Evolutionary conservation across 1,139 yeast genomes (phyloP), one percentile per base, ranked within the genome.

Genomic region (Candida glucosophila): DNA sequence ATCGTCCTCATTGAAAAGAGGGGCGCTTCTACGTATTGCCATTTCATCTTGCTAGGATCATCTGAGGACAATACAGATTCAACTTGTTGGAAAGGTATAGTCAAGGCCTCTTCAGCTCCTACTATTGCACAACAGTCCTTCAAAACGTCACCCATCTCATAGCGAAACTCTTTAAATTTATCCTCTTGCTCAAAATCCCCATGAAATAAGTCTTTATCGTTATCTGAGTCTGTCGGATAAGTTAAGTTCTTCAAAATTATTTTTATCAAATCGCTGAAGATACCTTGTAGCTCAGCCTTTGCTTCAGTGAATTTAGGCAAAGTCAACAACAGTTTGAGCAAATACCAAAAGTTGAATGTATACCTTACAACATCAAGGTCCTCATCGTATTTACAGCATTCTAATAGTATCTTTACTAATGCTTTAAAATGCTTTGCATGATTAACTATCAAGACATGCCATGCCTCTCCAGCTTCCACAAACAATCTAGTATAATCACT

Each of bases 81-180:
- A 27, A 78, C 60, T 39, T 63, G 66, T 24, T 55, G 57, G 43
- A 74, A 76, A 12, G 88, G 83, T 26, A 74, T 67, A 22, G 56
- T 54, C 18, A 92, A 59, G 0, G 95, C 86, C 22, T 54, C 60
- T 4, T 72, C 57, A 3, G 93, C 68, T 0, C 97, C 97, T 20
- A 83, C 76, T 3, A 90, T 88, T 2, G 83, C 81, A 40, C 96
- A 83, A 54, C 97, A 86, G 49, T 88, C 95, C 47, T 90, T 92
- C 35, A 92, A 60, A 8, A 90, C 95, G 49, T 90, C 97, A 17
- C 97, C 97, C 82, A 90, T 83, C 35, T 86, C 95, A 52, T 90
- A 92, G 43, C 99, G 67, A 53, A 88, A 90, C 29, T 85, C 93
- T 43, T 83, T 77, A 50, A 92, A 92, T 49, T 83, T 83, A 45